phyloP scores from a whole-genome alignment of 1,284 basidiomycete species.

The Athelia sp. region DNA sequence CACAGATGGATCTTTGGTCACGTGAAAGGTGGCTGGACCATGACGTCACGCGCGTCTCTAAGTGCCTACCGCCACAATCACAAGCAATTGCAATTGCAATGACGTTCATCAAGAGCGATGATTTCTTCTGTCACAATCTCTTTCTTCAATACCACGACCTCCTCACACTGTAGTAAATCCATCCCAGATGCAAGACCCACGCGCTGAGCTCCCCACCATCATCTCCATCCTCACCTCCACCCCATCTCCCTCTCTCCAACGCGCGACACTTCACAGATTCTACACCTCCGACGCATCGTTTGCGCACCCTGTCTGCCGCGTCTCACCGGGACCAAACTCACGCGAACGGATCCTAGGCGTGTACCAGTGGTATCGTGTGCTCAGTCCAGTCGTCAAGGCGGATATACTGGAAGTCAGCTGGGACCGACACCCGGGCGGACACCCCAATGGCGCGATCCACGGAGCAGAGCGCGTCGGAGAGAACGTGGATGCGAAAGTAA shows the following conservation, averaged over 20 bases:
- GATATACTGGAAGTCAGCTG: conserved; percentile 14
- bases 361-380: conserved; percentile 24
- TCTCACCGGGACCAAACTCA: conserved; percentile 11
- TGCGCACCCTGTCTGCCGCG: conserved; percentile 19
- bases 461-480: conserved; percentile 2
- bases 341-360: conserved; percentile 21
- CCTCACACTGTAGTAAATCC: too few relatives aligned
- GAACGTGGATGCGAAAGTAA: too few relatives aligned
- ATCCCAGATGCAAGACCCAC: conserved; percentile 22
- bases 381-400: conserved; percentile 13
- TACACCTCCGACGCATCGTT: conserved; percentile 17
- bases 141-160: too few relatives aligned
- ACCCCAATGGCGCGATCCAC: neutral
- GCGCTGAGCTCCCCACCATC: conserved; percentile 18
- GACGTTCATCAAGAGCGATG: too few relatives aligned
- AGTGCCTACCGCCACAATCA: too few relatives aligned
- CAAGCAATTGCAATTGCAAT: too few relatives aligned
- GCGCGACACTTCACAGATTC: conserved; percentile 11
- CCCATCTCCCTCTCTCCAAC: conserved; percentile 11
- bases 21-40: too few relatives aligned
- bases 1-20: too few relatives aligned
- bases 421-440: conserved; percentile 4
- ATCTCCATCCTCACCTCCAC: conserved; percentile 19
- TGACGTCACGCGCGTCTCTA: too few relatives aligned
- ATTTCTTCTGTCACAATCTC: too few relatives aligned